Evolutionary conservation across 2,329 filamentous ascomycete species (phyloP), one percentile per base, ranked within the genome.

Genomic region (Eutypa lata): DNA sequence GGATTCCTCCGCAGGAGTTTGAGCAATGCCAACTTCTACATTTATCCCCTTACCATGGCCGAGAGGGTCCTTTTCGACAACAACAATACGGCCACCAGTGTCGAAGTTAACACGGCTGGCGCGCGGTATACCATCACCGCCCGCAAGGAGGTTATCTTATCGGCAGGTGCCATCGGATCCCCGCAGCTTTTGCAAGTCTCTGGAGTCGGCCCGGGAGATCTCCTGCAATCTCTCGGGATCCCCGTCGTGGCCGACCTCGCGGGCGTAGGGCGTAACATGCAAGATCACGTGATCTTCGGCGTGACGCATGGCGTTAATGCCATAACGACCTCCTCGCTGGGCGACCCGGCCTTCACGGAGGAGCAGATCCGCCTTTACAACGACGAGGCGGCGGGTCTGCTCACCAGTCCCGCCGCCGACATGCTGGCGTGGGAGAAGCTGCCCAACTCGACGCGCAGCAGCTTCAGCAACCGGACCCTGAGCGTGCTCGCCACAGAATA

Each of bases 231-330:
- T 31, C 58, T 77, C 57, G 64, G 69, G 28, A 84, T 86, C 53
- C 68, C 74, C 1, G 73, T 83, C 7, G 59, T 84, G 44, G 68
- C 71, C 1, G 74, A 86, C 59, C 70, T 80, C 2, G 81, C 81
- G 0, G 83, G 82, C 45, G 82, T 87, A 10, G 84, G 84, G 18
- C 76, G 73, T 22, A 84, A 85, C 65, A 68, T 87, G 7, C 75
- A 81, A 65, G 82, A 87, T 63, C 79, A 78, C 38, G 57, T 64
- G 26, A 59, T 66, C 52, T 68, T 66, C 50, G 65, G 66, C 16
- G 60, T 69, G 31, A 61, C 66, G 8, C 67, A 68, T 53, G 61
- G 64, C 7, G 65, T 74, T 37, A 68, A 69, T 50, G 61, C 68
- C 7, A 59, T 65, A 37, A 71, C 68, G 19, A 66, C 60, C 26